These are phyloP conservation scores for Ganoderma lucidum DNA, from an alignment of 1,284 basidiomycete species.

Conservation along the genomic window DNA sequence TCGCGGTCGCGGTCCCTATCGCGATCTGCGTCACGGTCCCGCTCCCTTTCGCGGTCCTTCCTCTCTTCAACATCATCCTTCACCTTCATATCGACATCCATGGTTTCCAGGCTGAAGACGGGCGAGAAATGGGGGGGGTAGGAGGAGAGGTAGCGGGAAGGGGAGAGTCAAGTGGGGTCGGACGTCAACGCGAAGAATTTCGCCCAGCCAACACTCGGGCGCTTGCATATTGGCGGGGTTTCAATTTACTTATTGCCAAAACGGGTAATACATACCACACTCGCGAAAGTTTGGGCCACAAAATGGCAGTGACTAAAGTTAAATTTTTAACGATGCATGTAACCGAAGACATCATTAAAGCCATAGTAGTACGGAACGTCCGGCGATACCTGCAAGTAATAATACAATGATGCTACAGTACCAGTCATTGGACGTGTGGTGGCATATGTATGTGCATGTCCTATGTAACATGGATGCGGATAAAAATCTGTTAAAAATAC, in stretches of 20 bases:
- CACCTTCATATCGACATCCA: slow-evolving; percentile 83
- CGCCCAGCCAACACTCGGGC: slow-evolving; percentile 7
- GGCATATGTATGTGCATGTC: neutral
- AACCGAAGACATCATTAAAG: neutral
- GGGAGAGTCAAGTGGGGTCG: slow-evolving; percentile 17
- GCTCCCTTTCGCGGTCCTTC: slow-evolving; percentile 45
- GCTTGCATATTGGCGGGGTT: slow-evolving; percentile 13
- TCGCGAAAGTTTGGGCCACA: too few species aligned
- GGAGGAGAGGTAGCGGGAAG: slow-evolving; percentile 19
- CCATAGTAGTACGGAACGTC: neutral
- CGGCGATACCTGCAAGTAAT: neutral
- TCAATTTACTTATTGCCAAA: neutral
- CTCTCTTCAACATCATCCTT: slow-evolving; percentile 75
- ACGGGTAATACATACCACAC: neutral
- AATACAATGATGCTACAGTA: neutral
- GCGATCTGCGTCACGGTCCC: slow-evolving; percentile 55
- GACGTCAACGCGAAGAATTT: slow-evolving; percentile 14
- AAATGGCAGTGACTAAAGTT: neutral
- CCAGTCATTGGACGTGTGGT: too few species aligned
- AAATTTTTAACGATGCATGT: too few species aligned
- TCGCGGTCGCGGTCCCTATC: slow-evolving; percentile 48
- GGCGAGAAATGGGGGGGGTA: neutral
- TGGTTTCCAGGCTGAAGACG: slow-evolving; percentile 50
- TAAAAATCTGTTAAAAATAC: neutral
- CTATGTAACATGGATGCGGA: neutral